Base-by-base conservation (phyloP, 1,284 basidiomycete genomes). In the Ganoderma sp. region DNA sequence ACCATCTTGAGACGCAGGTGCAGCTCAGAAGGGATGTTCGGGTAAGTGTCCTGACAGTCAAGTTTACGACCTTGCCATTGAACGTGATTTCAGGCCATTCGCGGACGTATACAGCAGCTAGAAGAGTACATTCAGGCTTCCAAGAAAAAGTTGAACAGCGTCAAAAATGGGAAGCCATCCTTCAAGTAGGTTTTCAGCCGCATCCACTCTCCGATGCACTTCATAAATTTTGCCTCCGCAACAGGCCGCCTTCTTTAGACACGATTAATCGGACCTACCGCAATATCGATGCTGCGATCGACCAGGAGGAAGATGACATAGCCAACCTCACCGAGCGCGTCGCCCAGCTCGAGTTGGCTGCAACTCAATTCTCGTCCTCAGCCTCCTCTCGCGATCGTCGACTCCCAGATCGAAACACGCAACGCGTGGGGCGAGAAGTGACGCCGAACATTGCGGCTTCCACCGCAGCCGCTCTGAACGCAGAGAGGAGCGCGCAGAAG, bases 1-100 rank as follows among this genome's bases (percentile, higher is more conserved):
- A 97, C 75, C 90, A 94, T 75, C 81, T 89, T n/a, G 95, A 96
- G 77, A 90, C 89, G 3, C 95, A 95, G 76, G 87, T 83, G 14
- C 89, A 90, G 65, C 80, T 97, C 37, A 86, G 94, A 54, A 87
- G 89, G 66, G 84, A 85, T 66, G 88, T 93, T 48, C 83, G 88
- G 73, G 93, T 92, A 73, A 57, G 87, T 80, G 32, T 64, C 56
- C 60, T 32, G 61, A 19, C 69, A 67, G 52, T 9, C 14, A 3
- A 2, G 1, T 52, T 61, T 43, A 19, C n/a, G 4, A 28, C 42
- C 3, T 2, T 15, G 66, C 2, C 22, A 45, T 22, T 42, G 54
- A 48, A 43, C 34, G 12, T 62, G 37, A 63, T 34, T 61, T 5
- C 70, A 95, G 90, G 78, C 82, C 17, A 87, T 93, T 42, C 87